Evolutionary conservation across 2,329 filamentous ascomycete genomes (phyloP), one percentile per base, ranked within the genome.

Genomic region (Fonsecaea multimorphosa): DNA sequence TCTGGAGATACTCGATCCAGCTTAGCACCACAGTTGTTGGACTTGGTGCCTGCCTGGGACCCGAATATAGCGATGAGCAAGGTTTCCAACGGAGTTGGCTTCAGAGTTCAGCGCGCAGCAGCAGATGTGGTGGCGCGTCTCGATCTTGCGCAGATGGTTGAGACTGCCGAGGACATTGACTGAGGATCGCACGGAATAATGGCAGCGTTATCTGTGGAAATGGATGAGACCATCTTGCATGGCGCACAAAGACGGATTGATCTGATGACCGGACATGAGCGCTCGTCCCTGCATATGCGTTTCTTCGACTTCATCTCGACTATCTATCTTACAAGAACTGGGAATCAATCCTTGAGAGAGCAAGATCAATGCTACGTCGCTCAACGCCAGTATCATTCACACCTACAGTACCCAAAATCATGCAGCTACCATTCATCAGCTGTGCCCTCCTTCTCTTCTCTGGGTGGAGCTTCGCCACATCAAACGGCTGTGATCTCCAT

Each of bases 11-110:
- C 57, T 24, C 31, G 12, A 14, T n/a, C 61, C 24, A 55, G 61
- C 22, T 31, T 61, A 19, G 24, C 27, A n/a, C 52, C 54, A 1
- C 52, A 54, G 29, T 32, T 68, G 19, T 31, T 68, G 22, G 27
- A 62, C 19, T 24, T 59, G 49, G 49, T 68, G 31, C 66, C 66
- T 5, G 27, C 9, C 16, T 63, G 66, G 66, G 56, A 62, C 51
- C n/a, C 62, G 2, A 59, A 65, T 19, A 32, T 31, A 9, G 62
- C 46, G 6, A 68, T 65, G 66, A 56, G 9, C 54, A 65, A 53
- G 34, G 56, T 38, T 19, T 29, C 62, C 11, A 36, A 55, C 14
- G 60, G 59, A 2, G 51, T 65, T 6, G 66, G 63, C 1, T 11
- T 65, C 11, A 62, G 62, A 12, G 53, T 63, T n/a, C 31, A 52